These are phyloP conservation scores for Tillandsia fasciculata DNA, from an alignment of 176 grass and related monocot genomes.

Conservation along the genomic window DNA sequence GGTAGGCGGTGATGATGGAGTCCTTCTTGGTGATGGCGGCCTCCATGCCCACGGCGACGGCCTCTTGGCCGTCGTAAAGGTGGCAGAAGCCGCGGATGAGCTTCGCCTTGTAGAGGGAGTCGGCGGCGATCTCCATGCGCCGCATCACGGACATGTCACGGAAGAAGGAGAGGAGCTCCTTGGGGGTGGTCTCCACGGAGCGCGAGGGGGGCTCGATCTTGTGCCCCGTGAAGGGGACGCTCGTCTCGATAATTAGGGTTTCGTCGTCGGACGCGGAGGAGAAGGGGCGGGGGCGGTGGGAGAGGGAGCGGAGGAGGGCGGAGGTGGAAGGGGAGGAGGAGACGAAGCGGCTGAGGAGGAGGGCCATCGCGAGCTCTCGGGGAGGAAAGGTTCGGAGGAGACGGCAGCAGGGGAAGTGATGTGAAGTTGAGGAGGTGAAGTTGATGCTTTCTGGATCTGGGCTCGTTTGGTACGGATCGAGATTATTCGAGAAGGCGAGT, in stretches of 20 bases:
- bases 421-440: neutral
- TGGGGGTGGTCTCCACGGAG: conserved; percentile 13
- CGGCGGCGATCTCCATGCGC: conserved; percentile 72
- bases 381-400: neutral
- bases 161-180: conserved; percentile 49
- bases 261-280: conserved; percentile 26
- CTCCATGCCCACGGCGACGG: conserved; percentile 73
- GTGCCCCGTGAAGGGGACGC: conserved; percentile 54
- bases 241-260: conserved; percentile 55
- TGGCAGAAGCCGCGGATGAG: conserved; percentile 97
- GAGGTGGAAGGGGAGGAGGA: conserved; percentile 18
- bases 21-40: conserved; percentile 49
- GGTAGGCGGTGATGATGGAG: conserved; percentile 80
- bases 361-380: conserved; percentile 24
- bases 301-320: conserved; percentile 33
- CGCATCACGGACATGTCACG: conserved; percentile 71
- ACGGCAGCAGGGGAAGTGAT: neutral
- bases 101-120: conserved; percentile 96
- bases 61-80: conserved; percentile 93
- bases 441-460: no score
- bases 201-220: conserved; percentile 42
- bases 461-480: no score
- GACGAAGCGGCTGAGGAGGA: conserved; percentile 32
- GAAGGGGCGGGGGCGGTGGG: conserved; percentile 7
- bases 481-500: no score